These are phyloP conservation scores for Gardenia jasminoides DNA, from an alignment of 257 asterid species.

Conservation along the genomic window DNA sequence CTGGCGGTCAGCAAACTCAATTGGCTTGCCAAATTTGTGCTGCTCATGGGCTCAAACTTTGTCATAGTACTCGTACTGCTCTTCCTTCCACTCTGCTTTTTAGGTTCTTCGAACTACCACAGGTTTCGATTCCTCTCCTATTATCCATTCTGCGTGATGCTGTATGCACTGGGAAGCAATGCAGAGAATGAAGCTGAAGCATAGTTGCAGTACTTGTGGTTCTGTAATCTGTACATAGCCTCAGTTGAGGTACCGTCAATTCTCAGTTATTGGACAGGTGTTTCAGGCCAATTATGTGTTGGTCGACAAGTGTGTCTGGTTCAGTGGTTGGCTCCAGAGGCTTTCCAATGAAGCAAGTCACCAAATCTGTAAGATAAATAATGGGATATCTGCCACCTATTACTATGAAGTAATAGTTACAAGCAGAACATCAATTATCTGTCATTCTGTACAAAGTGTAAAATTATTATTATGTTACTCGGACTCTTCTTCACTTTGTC, in stretches of 20 bases:
- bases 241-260: not conserved
- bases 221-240: not conserved
- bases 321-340: not conserved
- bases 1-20: constrained; percentile 45
- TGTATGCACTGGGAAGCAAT: constrained; percentile 37
- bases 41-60: constrained; percentile 36
- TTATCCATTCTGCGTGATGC: constrained; percentile 39
- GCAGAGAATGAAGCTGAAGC: constrained; percentile 18
- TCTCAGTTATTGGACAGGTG: not conserved
- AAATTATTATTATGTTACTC: too few relatives aligned
- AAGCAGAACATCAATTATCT: not conserved
- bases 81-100: constrained; percentile 21
- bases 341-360: not conserved
- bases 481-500: too few relatives aligned
- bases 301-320: not conserved
- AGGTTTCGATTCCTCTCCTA: constrained; percentile 32
- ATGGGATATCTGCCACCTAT: not conserved
- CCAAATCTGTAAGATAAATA: not conserved
- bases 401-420: not conserved
- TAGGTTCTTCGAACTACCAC: constrained; percentile 14
- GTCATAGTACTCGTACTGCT: constrained; percentile 9
- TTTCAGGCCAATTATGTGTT: constrained; percentile 5
- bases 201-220: not conserved
- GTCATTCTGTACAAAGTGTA: not conserved
- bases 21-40: constrained; percentile 45